Conservation (phyloP, 495 filamentous ascomycete genomes). For the Tetracladium setigerum region DNA sequence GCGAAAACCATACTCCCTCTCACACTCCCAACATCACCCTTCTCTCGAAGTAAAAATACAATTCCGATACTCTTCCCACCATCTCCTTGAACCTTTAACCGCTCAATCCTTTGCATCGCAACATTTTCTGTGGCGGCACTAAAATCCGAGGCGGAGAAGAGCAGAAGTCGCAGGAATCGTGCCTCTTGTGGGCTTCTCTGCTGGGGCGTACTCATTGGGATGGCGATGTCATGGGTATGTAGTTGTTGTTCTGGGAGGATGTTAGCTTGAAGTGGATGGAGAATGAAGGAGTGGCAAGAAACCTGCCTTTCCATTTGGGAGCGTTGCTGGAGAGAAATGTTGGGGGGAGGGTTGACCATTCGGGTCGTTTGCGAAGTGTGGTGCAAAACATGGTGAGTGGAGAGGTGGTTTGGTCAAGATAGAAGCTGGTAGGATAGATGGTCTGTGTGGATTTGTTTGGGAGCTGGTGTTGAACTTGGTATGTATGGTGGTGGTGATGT, state of each 20-base stretch:
- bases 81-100: slow-evolving; percentile 33
- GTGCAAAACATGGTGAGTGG: slow-evolving; percentile 41
- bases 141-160: slow-evolving; percentile 45
- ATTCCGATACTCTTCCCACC: slow-evolving; percentile 38
- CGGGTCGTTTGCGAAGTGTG: slow-evolving; percentile 42
- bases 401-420: slow-evolving; percentile 2
- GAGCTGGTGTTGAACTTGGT: no score
- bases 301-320: slow-evolving; percentile 42
- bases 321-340: slow-evolving; percentile 30
- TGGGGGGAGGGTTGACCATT: slow-evolving; percentile 40
- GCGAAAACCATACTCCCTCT: slow-evolving; percentile 27
- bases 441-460: no score
- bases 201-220: slow-evolving; percentile 28
- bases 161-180: slow-evolving; percentile 37
- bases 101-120: slow-evolving; percentile 36
- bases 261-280: neutral
- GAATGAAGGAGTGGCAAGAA: neutral
- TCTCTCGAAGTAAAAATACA: slow-evolving; percentile 42
- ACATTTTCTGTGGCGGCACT: slow-evolving; percentile 10
- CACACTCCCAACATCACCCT: neutral
- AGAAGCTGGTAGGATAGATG: no score
- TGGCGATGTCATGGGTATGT: slow-evolving; percentile 45
- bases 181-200: slow-evolving; percentile 11
- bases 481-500: no score
- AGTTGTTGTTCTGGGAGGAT: slow-evolving; percentile 36